Evolutionary conservation across 345 rosid species (phyloP).

Genomic region (Cochlearia excelsa): DNA sequence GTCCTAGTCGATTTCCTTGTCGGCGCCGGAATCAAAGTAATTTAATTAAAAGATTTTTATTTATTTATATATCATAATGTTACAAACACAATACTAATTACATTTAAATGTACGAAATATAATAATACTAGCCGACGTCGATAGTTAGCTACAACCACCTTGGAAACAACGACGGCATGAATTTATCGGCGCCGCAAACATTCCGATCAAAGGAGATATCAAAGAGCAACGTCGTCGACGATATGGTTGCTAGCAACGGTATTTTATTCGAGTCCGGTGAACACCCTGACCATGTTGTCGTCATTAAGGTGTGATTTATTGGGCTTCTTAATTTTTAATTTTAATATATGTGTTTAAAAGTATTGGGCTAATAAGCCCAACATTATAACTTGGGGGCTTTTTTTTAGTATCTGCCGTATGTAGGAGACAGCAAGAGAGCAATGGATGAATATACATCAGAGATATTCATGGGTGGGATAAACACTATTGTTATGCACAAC

Average conservation of each 20-base stretch:
- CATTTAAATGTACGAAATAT: background rate
- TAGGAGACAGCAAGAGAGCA: constrained; percentile 98
- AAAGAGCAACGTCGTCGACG: constrained; percentile 95
- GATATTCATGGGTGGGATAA: constrained; percentile 96
- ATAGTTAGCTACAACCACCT: constrained; percentile 96
- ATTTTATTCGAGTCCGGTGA: constrained; percentile 89
- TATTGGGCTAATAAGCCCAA: too few relatives aligned
- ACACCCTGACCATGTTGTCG: constrained; percentile 98
- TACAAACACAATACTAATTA: background rate
- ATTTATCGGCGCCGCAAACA: constrained; percentile 94
- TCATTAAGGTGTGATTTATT: constrained; percentile 99
- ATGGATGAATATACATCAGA: constrained; percentile 99
- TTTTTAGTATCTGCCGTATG: constrained; percentile 84
- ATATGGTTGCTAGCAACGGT: constrained; percentile 94
- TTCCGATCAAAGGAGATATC: constrained; percentile 97
- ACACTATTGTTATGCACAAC: constrained; percentile 89
- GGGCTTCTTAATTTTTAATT: too few relatives aligned
- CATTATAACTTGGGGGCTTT: constrained; percentile 10
- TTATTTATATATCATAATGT: background rate
- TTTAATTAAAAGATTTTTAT: too few relatives aligned
- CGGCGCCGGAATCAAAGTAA: constrained; percentile 98
- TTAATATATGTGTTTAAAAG: too few relatives aligned
- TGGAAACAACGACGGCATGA: constrained; percentile 98
- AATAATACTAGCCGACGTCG: constrained; percentile 83
- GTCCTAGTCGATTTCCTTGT: constrained; percentile 93